Percentiles rank a stretch among this genome's conserved stretches.
phyloP scores from a whole-genome alignment of 78 protist species.

The Dictyostelium brefeldianum region DNA sequence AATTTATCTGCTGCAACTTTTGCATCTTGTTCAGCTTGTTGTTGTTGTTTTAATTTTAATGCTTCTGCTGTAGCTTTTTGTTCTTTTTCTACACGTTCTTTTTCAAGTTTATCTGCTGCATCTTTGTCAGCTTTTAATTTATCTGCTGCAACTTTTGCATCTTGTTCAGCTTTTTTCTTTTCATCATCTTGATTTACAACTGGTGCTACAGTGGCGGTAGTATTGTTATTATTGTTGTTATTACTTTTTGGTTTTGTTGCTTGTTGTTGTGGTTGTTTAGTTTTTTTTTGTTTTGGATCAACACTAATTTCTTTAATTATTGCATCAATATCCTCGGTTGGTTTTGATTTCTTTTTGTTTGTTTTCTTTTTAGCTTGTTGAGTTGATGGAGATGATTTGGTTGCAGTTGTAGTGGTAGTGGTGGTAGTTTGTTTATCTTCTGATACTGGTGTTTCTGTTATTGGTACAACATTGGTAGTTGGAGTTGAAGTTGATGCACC shows the following conservation, averaged over 20 bases:
- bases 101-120: constrained; percentile 23
- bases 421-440: neutral
- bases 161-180: constrained; percentile 9
- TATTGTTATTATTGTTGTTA: no score
- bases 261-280: neutral
- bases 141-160: neutral
- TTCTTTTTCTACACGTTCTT: neutral
- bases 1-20: constrained; percentile 9
- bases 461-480: neutral
- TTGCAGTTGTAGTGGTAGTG: neutral
- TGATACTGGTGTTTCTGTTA: neutral
- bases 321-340: constrained; percentile 27
- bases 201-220: neutral
- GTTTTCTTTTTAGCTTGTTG: neutral
- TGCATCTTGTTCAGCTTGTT: neutral
- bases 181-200: constrained; percentile 9
- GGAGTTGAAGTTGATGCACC: constrained; percentile 2
- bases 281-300: constrained; percentile 18
- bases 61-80: neutral
- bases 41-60: constrained; percentile 11
- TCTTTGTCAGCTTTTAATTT: constrained; percentile 41
- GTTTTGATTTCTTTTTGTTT: constrained; percentile 24
- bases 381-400: constrained; percentile 9
- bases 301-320: constrained; percentile 25
- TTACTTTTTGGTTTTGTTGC: constrained; percentile 11